These are phyloP conservation scores for Thielaviopsis euricoi DNA, from an alignment of 2,329 filamentous ascomycete genomes.

Conservation along the genomic window DNA sequence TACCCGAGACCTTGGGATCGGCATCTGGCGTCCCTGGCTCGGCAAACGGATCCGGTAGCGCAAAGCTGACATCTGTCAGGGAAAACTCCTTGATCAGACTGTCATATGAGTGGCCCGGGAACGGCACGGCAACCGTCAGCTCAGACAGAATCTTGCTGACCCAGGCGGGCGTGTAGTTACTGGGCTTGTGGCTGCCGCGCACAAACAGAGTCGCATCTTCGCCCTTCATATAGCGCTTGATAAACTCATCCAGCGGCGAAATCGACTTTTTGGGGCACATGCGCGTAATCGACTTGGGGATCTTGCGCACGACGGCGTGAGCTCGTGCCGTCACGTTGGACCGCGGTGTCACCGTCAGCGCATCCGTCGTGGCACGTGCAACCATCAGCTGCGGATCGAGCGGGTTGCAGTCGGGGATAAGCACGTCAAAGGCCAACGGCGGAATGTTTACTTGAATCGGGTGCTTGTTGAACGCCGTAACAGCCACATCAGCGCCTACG, in stretches of 20 bases:
- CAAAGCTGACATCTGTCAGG: constrained; percentile 70
- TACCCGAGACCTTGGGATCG: constrained; percentile 66
- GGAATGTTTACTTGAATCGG: constrained; percentile 65
- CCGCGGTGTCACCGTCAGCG: constrained; percentile 50
- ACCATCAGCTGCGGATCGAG: constrained; percentile 61
- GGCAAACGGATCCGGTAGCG: constrained; percentile 63
- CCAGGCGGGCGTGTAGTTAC: constrained; percentile 58
- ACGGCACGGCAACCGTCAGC: constrained; percentile 67
- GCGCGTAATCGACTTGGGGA: constrained; percentile 57
- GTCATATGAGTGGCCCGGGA: constrained; percentile 68
- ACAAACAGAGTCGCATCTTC: constrained; percentile 66
- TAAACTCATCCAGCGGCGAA: constrained; percentile 70
- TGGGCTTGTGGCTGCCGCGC: constrained; percentile 54
- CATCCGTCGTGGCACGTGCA: constrained; percentile 55
- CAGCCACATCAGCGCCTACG: constrained; percentile 64
- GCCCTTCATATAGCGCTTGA: constrained; percentile 69
- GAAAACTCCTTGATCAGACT: constrained; percentile 78
- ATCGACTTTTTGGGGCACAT: constrained; percentile 60
- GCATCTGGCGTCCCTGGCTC: constrained; percentile 57
- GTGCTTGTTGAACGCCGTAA: constrained; percentile 59
- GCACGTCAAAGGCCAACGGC: constrained; percentile 64
- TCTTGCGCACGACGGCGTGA: constrained; percentile 51
- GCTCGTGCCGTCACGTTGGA: constrained; percentile 52
- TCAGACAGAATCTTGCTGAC: constrained; percentile 63
- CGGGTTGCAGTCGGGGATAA: constrained; percentile 65